Evolutionary conservation across 257 asterid species (phyloP).

Genomic region (Avicennia marina): DNA sequence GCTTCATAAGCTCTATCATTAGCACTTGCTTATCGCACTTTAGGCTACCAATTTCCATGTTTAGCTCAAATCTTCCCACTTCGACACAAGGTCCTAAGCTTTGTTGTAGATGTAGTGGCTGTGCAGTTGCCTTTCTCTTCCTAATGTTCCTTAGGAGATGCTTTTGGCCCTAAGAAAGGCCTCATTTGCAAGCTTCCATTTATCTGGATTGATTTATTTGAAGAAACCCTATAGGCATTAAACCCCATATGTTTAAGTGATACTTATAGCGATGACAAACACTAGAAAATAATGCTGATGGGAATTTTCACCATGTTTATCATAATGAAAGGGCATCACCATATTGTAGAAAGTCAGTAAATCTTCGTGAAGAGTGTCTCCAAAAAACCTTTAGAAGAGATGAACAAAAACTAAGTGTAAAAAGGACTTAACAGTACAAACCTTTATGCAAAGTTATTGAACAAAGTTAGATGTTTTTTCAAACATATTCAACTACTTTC

Average conservation of each 20-base stretch:
- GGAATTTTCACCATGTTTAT: constrained; percentile 7
- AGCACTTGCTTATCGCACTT: too few relatives aligned
- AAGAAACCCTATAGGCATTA: constrained; percentile 74
- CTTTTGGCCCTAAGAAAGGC: constrained; percentile 32
- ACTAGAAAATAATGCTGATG: not conserved
- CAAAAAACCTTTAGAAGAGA: constrained; percentile 39
- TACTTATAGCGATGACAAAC: not conserved
- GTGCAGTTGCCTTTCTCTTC: too few relatives aligned
- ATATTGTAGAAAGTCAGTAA: constrained; percentile 33
- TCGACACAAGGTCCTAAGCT: too few relatives aligned
- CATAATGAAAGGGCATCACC: constrained; percentile 27
- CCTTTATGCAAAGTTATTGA: not conserved
- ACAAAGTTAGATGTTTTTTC: not conserved
- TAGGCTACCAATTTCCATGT: too few relatives aligned
- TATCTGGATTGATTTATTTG: constrained; percentile 77
- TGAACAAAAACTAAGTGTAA: constrained; percentile 26
- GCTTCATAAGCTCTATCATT: too few relatives aligned
- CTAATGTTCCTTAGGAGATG: too few relatives aligned
- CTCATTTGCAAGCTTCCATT: constrained; percentile 87
- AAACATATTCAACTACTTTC: too few relatives aligned
- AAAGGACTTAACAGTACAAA: constrained; percentile 15
- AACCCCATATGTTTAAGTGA: constrained; percentile 14
- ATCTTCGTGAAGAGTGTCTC: constrained; percentile 28
- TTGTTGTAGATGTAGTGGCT: too few relatives aligned
- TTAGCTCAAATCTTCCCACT: too few relatives aligned